Conservation (phyloP, 202 grass and related monocot species). For the Cymbopogon flexuosus region DNA sequence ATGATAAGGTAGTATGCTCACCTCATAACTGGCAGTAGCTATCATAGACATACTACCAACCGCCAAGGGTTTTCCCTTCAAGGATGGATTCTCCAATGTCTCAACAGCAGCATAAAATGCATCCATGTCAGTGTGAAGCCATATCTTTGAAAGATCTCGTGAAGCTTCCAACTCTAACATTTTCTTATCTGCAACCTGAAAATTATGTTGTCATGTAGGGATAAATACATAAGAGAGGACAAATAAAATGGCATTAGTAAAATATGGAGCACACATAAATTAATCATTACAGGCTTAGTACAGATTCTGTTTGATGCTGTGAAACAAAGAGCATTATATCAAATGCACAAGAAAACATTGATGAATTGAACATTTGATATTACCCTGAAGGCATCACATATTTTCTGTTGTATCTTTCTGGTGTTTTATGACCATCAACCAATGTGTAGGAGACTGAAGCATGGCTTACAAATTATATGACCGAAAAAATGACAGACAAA, state of each 20-base stretch:
- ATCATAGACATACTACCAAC: constrained; percentile 96
- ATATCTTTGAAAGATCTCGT: constrained; percentile 82
- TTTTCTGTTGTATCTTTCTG: neutral
- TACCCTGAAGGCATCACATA: neutral
- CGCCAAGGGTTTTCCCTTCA: constrained; percentile 85
- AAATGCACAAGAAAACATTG: neutral
- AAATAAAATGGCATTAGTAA: neutral
- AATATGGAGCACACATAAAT: no score
- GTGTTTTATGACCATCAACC: neutral
- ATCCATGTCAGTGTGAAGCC: constrained; percentile 96
- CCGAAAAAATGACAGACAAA: neutral
- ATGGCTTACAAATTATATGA: constrained; percentile 6
- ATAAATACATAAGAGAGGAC: neutral
- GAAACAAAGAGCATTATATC: neutral
- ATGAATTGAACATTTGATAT: neutral
- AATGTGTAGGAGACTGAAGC: neutral
- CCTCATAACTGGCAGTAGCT: constrained; percentile 97
- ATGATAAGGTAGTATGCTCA: constrained; percentile 24
- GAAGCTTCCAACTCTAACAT: constrained; percentile 82
- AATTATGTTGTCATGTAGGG: neutral
- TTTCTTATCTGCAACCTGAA: constrained; percentile 71
- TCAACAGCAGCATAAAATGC: constrained; percentile 91
- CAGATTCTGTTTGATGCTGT: neutral
- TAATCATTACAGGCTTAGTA: neutral
- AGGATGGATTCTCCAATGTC: constrained; percentile 75